Base-by-base conservation (phyloP, 2,329 filamentous ascomycete genomes). In the Decorospora gaudefroyi region DNA sequence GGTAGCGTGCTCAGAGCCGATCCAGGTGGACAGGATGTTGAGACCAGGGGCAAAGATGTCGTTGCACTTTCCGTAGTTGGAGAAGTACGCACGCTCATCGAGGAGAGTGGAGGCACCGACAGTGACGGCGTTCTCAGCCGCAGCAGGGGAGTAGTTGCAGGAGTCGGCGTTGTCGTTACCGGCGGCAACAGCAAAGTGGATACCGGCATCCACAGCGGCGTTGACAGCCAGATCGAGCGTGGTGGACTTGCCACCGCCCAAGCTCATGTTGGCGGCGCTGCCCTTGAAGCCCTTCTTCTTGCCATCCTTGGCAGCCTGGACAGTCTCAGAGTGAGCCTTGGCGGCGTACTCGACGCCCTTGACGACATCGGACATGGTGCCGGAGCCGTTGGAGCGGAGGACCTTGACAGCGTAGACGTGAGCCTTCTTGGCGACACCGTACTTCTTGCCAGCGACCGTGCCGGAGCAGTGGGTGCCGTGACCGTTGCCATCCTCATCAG, bases 391-490 rank as follows among this genome's bases (percentile, higher is more conserved):
- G 64, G 92, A 96, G 71, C 87, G 85, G 62, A 99, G 87, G 27
- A 99, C 93, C 86, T 99, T 99, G 80, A 99, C 91, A 57, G 93
- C 93, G 68, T 95, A 91, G 73, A 99, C 80, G 63, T 89, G 85
- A 69, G 95, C 93, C 84, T 97, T 96, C 86, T 99, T 99, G 72
- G 93, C 92, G 55, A 99, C 93, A 83, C 93, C 93, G 71, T 96
- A 99, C 80, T 96, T 96, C 84, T 93, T 95, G 71, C 95, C 93
- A 57, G 88, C 93, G 65, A 99, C 86, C 53, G 95, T 99, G 64
- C 93, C 93, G 55, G 93, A 97, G 85, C 93, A 99, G 82, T 99
- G 93, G 67, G 93, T 99, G 65, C 93, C 93, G 79, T 99, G 93
- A 52, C 93, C 93, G 66, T 99, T 99, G 73, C 93, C 93, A 76